A percentile compares a stretch with the other conserved stretches of the same genome.
Evolutionary conservation across 78 protist species (phyloP).

Genomic region (Dictyostelium purpureum): DNA sequence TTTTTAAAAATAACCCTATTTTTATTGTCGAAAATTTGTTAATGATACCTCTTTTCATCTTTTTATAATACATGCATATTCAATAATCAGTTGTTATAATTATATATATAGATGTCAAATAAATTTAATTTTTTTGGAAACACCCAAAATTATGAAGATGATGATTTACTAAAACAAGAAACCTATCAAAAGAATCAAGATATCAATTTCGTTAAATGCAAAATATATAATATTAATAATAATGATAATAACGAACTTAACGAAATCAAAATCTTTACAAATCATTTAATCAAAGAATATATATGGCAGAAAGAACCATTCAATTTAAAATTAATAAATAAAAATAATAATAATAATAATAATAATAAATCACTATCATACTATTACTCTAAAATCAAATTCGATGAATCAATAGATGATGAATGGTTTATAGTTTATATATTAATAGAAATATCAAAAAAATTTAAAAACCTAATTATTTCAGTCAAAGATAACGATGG

Average conservation of each 20-base stretch:
- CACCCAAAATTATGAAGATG: background rate
- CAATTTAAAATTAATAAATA: constrained; percentile 17
- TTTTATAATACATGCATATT: too few species aligned
- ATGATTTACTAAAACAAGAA: background rate
- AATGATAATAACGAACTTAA: background rate
- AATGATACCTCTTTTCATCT: too few species aligned
- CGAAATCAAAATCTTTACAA: background rate
- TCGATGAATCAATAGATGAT: constrained; percentile 88
- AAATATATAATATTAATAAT: background rate
- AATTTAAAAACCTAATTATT: constrained; percentile 2
- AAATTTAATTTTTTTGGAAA: background rate
- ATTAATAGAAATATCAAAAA: constrained; percentile 55
- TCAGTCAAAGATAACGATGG: constrained; percentile 81
- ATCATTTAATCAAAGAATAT: constrained; percentile 31
- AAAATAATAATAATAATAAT: background rate
- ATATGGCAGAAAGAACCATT: constrained; percentile 87
- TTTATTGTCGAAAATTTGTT: too few species aligned
- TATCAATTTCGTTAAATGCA: constrained; percentile 11
- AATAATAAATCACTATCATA: background rate
- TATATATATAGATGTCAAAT: background rate
- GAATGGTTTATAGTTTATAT: constrained; percentile 90
- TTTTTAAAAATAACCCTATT: background rate
- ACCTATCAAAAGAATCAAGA: background rate
- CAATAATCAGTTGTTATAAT: too few species aligned
- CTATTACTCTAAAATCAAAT: constrained; percentile 27